Percentiles rank a stretch among this genome's conserved stretches.
These are phyloP conservation scores for Ceratocystis papillata DNA, from an alignment of 2,329 filamentous ascomycete genomes.

Conservation along the genomic window DNA sequence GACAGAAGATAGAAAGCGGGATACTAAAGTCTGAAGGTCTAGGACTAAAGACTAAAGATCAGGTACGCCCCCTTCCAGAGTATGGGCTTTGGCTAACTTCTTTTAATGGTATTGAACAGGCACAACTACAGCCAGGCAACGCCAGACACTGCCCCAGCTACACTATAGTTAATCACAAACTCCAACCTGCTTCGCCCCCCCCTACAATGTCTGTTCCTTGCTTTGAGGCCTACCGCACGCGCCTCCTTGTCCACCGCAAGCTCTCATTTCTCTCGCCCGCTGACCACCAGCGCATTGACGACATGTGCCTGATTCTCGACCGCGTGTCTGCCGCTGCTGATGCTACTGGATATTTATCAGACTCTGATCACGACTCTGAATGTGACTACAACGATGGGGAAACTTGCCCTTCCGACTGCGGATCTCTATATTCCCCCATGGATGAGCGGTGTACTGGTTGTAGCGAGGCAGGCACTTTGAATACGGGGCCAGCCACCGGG, in stretches of 20 bases:
- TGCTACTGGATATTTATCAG: background rate
- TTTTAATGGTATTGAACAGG: background rate
- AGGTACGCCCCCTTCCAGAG: background rate
- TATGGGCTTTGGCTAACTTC: background rate
- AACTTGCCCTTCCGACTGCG: background rate
- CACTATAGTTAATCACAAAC: background rate
- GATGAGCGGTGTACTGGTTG: background rate
- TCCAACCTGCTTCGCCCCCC: background rate
- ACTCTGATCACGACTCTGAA: background rate
- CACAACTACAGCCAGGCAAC: too few species aligned
- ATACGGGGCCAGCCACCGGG: background rate
- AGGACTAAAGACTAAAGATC: background rate
- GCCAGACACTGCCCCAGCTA: background rate
- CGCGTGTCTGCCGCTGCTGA: background rate
- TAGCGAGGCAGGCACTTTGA: background rate
- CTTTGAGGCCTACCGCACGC: constrained; percentile 15
- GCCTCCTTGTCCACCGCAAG: constrained; percentile 11
- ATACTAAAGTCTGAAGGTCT: too few species aligned
- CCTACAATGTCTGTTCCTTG: constrained; percentile 6
- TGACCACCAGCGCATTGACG: constrained; percentile 16
- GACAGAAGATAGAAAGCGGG: too few species aligned
- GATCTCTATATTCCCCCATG: background rate
- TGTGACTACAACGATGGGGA: background rate
- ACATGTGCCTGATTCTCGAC: constrained; percentile 18
- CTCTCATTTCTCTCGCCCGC: constrained; percentile 13